phyloP scores from a whole-genome alignment of 2,329 filamentous ascomycete genomes.

The Trichoderma koningiopsis region DNA sequence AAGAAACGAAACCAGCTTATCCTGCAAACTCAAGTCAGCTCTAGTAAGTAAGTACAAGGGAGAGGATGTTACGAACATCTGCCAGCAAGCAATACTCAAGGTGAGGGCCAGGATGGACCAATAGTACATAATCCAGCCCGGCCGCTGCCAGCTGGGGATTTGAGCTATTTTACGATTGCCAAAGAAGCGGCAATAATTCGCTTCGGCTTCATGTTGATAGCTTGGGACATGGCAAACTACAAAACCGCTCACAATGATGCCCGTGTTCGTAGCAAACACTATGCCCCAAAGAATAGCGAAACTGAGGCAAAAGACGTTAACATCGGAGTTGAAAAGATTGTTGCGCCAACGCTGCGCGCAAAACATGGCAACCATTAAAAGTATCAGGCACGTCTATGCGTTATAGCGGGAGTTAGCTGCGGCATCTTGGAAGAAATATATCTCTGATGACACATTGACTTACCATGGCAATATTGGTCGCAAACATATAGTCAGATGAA shows the following conservation, averaged over 20 bases:
- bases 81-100: conserved; percentile 1
- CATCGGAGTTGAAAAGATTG: background rate
- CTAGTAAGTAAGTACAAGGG: too few relatives aligned
- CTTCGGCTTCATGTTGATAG: background rate
- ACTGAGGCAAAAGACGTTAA: background rate
- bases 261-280: background rate
- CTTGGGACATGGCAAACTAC: background rate
- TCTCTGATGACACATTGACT: background rate
- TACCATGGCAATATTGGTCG: background rate
- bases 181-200: conserved; percentile 10
- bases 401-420: background rate
- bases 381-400: background rate
- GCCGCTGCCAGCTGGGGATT: background rate
- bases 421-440: background rate
- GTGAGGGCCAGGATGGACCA: background rate
- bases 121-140: background rate
- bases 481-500: background rate
- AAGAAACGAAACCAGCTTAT: background rate
- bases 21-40: background rate
- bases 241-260: background rate
- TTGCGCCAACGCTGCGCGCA: background rate
- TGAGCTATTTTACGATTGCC: background rate
- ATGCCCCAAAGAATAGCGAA: background rate
- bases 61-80: conserved; percentile 3
- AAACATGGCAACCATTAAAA: background rate